A percentile compares a stretch with the other conserved stretches of the same genome.
Evolutionary conservation across 2,329 filamentous ascomycete genomes (phyloP).

Genomic region (Pseudogymnoascus sp.): DNA sequence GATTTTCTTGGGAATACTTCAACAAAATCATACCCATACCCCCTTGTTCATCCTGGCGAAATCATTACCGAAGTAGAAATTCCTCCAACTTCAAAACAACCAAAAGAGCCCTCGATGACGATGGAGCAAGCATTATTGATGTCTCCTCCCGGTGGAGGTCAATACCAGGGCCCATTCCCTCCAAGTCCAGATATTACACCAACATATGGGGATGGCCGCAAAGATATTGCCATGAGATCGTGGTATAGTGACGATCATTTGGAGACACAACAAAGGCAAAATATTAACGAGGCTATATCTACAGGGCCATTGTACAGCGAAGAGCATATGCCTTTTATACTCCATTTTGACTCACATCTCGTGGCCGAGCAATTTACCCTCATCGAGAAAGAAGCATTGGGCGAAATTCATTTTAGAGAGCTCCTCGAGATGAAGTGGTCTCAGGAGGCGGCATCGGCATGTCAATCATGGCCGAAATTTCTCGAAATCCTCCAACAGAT

Average conservation of each 20-base stretch:
- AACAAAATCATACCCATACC: slow-evolving; percentile 26
- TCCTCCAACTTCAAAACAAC: slow-evolving; percentile 16
- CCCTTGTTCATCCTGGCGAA: slow-evolving; percentile 21
- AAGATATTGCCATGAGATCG: not conserved
- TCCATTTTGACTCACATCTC: slow-evolving; percentile 71
- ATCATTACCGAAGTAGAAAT: slow-evolving; percentile 21
- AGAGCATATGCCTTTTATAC: slow-evolving; percentile 65
- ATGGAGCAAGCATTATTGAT: slow-evolving; percentile 39
- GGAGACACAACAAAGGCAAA: slow-evolving; percentile 1
- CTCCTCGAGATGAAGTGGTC: slow-evolving; percentile 71
- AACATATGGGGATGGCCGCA: slow-evolving; percentile 10
- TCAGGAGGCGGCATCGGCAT: slow-evolving; percentile 57
- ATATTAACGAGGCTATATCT: slow-evolving; percentile 3
- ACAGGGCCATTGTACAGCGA: not conserved
- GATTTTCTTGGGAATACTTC: slow-evolving; percentile 24
- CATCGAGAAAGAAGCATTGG: slow-evolving; percentile 77
- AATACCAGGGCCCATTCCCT: slow-evolving; percentile 15
- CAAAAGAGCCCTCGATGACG: slow-evolving; percentile 40
- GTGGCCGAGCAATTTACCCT: slow-evolving; percentile 78
- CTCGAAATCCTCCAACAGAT: slow-evolving; percentile 62
- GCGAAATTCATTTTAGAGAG: slow-evolving; percentile 84
- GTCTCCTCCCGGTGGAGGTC: slow-evolving; percentile 31
- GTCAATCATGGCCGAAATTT: slow-evolving; percentile 75
- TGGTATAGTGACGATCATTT: slow-evolving; percentile 1
- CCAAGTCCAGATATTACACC: slow-evolving; percentile 27